A percentile compares a stretch with the other conserved stretches of the same genome.
Evolutionary conservation across 2,329 filamentous ascomycete species (phyloP).

Genomic region (Fonsecaea pedrosoi): DNA sequence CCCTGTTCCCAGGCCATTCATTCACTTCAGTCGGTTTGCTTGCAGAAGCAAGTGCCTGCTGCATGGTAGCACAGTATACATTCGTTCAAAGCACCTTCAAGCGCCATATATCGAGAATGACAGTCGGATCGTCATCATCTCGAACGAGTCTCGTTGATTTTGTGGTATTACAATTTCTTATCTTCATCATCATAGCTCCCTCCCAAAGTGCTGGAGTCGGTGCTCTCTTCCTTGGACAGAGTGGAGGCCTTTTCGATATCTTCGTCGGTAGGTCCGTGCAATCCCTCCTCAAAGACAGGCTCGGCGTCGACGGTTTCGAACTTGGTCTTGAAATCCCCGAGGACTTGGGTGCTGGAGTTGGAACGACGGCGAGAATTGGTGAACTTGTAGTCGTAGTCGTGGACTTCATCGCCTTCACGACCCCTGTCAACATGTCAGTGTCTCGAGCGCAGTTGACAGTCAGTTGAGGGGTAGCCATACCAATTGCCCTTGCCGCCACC

Average conservation of each 20-base stretch:
- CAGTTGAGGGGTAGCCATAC: constrained; percentile 60
- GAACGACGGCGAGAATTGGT: constrained; percentile 87
- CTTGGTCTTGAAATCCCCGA: constrained; percentile 91
- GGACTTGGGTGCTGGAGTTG: constrained; percentile 80
- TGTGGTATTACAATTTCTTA: constrained; percentile 53
- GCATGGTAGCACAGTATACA: constrained; percentile 32
- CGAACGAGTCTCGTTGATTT: constrained; percentile 16
- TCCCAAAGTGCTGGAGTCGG: constrained; percentile 61
- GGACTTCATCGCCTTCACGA: constrained; percentile 78
- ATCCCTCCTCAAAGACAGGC: constrained; percentile 86
- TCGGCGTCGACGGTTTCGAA: constrained; percentile 90
- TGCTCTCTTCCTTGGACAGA: constrained; percentile 58
- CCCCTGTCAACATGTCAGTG: constrained; percentile 66
- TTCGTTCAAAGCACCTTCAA: constrained; percentile 33
- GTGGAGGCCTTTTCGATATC: constrained; percentile 56
- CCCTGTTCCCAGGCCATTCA: constrained; percentile 10
- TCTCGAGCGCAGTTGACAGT: constrained; percentile 12
- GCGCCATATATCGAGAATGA: constrained; percentile 34
- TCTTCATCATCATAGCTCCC: constrained; percentile 64
- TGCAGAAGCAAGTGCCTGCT: constrained; percentile 21
- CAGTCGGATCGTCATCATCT: constrained; percentile 20
- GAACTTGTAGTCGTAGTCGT: constrained; percentile 83
- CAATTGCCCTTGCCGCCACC: constrained; percentile 92
- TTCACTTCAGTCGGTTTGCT: constrained; percentile 2
- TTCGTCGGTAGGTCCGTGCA: constrained; percentile 72